Conservation (phyloP, 495 filamentous ascomycete species). For the Parmelia sp. region DNA sequence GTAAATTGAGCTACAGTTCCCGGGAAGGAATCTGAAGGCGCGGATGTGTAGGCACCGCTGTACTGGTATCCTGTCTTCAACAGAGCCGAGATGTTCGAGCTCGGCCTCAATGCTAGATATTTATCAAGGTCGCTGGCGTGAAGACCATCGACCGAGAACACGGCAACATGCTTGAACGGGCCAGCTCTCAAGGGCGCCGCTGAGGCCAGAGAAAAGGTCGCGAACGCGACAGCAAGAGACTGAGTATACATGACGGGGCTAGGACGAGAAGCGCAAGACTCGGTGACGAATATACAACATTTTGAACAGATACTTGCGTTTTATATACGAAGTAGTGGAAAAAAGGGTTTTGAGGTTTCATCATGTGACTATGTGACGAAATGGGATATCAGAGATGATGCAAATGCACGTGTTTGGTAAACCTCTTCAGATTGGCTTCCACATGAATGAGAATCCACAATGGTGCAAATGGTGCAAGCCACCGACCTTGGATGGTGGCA, state of each 20-base stretch:
- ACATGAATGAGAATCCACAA: background rate
- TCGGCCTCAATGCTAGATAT: constrained; percentile 28
- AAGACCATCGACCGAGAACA: constrained; percentile 30
- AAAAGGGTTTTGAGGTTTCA: background rate
- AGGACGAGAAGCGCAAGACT: background rate
- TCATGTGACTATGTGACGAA: background rate
- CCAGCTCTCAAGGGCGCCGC: background rate
- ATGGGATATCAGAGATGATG: background rate
- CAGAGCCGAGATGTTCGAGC: constrained; percentile 28
- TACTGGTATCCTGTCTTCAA: constrained; percentile 32
- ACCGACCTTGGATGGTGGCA: background rate
- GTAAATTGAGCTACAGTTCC: constrained; percentile 29
- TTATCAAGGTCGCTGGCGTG: constrained; percentile 29
- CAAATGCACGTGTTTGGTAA: background rate
- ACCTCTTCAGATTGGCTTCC: background rate
- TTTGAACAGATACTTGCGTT: background rate
- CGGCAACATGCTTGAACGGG: constrained; percentile 29
- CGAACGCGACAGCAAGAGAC: background rate
- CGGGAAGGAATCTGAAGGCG: constrained; percentile 35
- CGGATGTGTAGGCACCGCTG: constrained; percentile 28
- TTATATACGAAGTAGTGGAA: background rate
- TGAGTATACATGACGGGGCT: background rate
- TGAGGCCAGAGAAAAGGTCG: background rate
- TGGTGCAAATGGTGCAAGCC: background rate
- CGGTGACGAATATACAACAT: background rate